Conservation (phyloP, 768 basidiomycete species). For the Tephrocybe sp. region DNA sequence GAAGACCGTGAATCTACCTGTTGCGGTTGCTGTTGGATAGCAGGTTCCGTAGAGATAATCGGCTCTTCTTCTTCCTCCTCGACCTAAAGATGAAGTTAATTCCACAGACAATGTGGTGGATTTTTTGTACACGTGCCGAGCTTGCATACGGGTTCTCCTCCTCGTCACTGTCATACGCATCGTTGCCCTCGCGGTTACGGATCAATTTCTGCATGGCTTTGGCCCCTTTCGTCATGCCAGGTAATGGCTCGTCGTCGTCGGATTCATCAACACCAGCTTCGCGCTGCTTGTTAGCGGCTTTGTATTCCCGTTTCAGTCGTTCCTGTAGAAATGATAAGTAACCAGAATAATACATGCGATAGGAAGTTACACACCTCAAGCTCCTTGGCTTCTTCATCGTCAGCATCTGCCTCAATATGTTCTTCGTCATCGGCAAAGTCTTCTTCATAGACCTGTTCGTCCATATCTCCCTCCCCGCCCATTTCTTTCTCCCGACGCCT, state of each 20-base stretch:
- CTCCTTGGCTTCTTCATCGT: conserved; percentile 86
- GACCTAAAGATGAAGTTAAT: conserved; percentile 36
- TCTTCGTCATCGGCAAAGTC: conserved; percentile 90
- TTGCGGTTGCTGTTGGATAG: conserved; percentile 48
- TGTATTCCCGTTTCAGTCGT: conserved; percentile 81
- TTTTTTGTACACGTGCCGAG: conserved; percentile 54
- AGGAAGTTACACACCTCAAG: conserved; percentile 53
- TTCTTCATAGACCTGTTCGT: conserved; percentile 82
- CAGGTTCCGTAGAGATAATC: conserved; percentile 35
- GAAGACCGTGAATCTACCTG: conserved; percentile 44
- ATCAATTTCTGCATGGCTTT: conserved; percentile 87
- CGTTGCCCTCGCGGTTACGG: conserved; percentile 79
- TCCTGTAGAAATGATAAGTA: conserved; percentile 47
- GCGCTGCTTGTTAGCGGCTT: conserved; percentile 70
- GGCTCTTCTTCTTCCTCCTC: conserved; percentile 76
- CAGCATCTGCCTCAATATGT: conserved; percentile 65
- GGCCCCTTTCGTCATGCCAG: conserved; percentile 62
- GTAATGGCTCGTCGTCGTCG: conserved; percentile 64
- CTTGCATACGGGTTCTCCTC: conserved; percentile 83
- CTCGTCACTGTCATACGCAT: conserved; percentile 80
- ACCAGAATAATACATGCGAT: neutral
- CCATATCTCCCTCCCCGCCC: conserved; percentile 77
- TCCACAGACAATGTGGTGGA: neutral
- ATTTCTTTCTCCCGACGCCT: conserved; percentile 55
- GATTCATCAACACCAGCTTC: conserved; percentile 73